phyloP scores from a whole-genome alignment of 129 eudicot genomes.

The Dittrichia graveolens region DNA sequence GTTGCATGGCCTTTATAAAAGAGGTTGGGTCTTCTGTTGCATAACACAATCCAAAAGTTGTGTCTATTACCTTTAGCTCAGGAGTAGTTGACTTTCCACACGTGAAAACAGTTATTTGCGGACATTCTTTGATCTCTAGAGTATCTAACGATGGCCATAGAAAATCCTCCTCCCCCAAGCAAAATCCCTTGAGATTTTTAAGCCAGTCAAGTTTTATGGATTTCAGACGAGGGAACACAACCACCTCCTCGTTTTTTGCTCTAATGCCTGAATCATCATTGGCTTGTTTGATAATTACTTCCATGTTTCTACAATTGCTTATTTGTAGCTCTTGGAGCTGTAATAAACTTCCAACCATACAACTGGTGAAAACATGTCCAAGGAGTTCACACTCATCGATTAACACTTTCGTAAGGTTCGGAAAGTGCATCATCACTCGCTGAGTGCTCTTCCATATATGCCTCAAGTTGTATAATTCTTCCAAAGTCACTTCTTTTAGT shows the following conservation, averaged over 20 bases:
- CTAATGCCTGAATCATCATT: background rate
- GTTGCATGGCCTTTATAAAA: background rate
- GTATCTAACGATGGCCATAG: constrained; percentile 11
- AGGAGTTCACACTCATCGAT: background rate
- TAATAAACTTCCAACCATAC: constrained; percentile 1
- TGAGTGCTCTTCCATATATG: constrained; percentile 3
- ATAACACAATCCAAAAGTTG: constrained; percentile 13
- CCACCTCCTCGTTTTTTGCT: background rate
- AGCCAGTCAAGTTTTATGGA: background rate
- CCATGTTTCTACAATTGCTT: background rate
- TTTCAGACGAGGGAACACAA: constrained; percentile 9
- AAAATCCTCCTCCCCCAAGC: background rate
- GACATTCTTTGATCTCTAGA: background rate
- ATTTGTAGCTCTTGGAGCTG: constrained; percentile 5
- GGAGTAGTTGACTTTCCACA: constrained; percentile 7
- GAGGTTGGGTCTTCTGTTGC: constrained; percentile 15
- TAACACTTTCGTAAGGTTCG: background rate
- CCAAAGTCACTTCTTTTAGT: background rate
- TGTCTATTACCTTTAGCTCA: background rate
- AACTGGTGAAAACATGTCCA: background rate
- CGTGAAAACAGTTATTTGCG: constrained; percentile 12
- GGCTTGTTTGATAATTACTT: background rate
- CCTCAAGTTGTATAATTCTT: fast-evolving
- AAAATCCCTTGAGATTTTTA: background rate
- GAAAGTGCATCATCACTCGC: background rate